These are phyloP conservation scores for Kluyveromyces sp. DNA, from an alignment of 1,139 yeast species.

Conservation along the genomic window DNA sequence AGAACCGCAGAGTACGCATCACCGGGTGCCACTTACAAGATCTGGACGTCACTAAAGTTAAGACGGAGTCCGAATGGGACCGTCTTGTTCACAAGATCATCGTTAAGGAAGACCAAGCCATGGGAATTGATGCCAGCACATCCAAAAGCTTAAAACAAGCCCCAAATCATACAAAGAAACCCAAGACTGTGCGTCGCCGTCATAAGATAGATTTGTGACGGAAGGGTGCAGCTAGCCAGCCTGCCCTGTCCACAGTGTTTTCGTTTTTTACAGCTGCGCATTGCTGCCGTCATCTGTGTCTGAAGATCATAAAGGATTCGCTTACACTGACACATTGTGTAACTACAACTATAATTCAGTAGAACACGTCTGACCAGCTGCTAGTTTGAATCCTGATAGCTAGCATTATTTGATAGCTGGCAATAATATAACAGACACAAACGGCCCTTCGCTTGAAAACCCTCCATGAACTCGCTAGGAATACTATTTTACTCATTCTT, in stretches of 20 bases:
- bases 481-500: slow-evolving; percentile 2
- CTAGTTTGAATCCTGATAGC: too few relatives aligned
- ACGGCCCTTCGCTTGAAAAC: background rate
- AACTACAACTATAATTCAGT: background rate
- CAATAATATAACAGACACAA: background rate
- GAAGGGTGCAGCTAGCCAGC: too few relatives aligned
- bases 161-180: background rate
- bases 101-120: background rate
- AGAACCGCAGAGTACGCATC: slow-evolving; percentile 8
- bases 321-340: background rate
- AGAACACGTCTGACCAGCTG: too few relatives aligned
- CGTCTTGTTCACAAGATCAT: background rate
- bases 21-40: background rate
- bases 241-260: too few relatives aligned
- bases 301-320: too few relatives aligned
- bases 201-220: slow-evolving; percentile 7
- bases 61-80: background rate
- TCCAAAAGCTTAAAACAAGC: background rate
- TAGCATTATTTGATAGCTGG: too few relatives aligned
- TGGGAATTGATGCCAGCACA: background rate
- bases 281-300: too few relatives aligned
- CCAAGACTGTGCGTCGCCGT: slow-evolving; percentile 1
- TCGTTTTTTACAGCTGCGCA: too few relatives aligned
- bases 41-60: background rate
- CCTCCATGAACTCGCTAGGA: slow-evolving; percentile 6